Base-by-base conservation (phyloP, 2,329 filamentous ascomycete genomes). In the Aureobasidium sp. region DNA sequence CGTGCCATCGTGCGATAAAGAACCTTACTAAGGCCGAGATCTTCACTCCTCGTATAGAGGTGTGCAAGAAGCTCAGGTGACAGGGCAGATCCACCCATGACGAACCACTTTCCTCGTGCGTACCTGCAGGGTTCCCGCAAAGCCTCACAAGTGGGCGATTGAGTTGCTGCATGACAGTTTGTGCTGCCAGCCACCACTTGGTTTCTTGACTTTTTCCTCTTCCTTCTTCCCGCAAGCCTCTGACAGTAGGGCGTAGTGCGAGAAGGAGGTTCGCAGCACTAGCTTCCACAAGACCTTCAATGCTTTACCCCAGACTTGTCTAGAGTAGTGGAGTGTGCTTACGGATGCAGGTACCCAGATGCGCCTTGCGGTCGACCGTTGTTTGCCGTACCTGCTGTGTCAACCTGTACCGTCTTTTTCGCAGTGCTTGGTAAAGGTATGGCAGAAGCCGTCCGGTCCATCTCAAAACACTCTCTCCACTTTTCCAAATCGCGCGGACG, bases 241-340 rank as follows among this genome's bases (percentile, higher is more conserved):
- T 48, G 44, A 19, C 44, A 16, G 30, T 29, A 37, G 32, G 44
- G 30, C 35, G n/a, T n/a, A n/a, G 41, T 17, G 27, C 27, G 12
- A 24, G 11, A 21, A 7, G 6, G 37, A 35, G 14, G 30, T 30
- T 37, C 44, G 30, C 44, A 37, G 44, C 8, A 35, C 44, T 48
- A 37, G 22, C 44, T 27, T 27, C 32, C 44, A 35, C 32, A 37
- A n/a, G n/a, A 19, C 41, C n/a, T 22, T 45, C 12, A 2, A 14
- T 12, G 30, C 30, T 16, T 30, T 27, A 37, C 44, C 44, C 44
- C 44, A 37, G 44, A 48, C 19, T 19, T n/a, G 32, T 17, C 21
- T 35, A 48, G 44, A 45, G 41, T 45, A 22, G 44, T 37, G 44
- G 44, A 48, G 44, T 37, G 44, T 48, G 44, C 44, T 45, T n/a